Evolutionary conservation across 148 eudicot genomes (phyloP).

Genomic region (Beta vulgaris): DNA sequence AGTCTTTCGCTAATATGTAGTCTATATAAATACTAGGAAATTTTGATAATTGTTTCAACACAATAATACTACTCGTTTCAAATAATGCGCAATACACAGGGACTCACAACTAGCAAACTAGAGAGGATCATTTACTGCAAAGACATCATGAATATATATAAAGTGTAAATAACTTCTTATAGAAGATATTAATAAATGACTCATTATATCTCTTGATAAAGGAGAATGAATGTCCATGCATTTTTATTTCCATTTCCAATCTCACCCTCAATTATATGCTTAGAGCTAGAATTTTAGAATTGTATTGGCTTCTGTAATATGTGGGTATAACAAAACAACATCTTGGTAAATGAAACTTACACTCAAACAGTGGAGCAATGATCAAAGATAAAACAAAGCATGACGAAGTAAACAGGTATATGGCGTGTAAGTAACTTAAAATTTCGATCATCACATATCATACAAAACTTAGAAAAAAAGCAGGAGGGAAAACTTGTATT

Average conservation of each 20-base stretch:
- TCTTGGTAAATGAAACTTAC: no score
- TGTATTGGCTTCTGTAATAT: background rate
- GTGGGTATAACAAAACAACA: background rate
- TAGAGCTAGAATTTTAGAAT: background rate
- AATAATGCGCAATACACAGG: background rate
- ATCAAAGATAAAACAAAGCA: background rate
- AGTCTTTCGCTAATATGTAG: no score
- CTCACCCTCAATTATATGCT: background rate
- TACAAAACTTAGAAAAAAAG: background rate
- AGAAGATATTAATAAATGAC: background rate
- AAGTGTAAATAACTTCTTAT: background rate
- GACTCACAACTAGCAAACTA: background rate
- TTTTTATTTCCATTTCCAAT: background rate
- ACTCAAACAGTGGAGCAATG: background rate
- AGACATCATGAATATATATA: background rate
- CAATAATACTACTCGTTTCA: background rate
- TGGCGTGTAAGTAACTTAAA: background rate
- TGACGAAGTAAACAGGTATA: background rate
- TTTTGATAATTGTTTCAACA: background rate
- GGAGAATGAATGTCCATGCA: background rate
- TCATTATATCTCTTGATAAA: background rate
- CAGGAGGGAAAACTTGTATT: background rate
- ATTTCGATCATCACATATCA: slow-evolving; percentile 8
- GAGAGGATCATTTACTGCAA: background rate
- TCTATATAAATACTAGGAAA: no score